Evolutionary conservation across 208 protist genomes (phyloP).

Genomic region (Crithidia mellificae): DNA sequence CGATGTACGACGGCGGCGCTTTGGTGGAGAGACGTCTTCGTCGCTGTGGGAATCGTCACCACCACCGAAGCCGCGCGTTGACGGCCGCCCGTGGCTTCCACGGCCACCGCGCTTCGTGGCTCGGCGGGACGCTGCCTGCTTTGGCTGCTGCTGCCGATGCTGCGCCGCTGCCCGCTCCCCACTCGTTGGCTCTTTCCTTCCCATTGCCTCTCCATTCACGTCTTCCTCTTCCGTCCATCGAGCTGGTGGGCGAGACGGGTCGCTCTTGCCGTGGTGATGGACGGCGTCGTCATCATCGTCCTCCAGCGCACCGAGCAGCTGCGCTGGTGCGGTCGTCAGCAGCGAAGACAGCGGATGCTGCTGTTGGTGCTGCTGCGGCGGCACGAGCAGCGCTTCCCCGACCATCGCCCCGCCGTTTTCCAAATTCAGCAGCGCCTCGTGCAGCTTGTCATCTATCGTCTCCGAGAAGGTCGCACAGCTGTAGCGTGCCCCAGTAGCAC

Average conservation of each 20-base stretch:
- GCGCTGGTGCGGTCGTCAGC: background rate
- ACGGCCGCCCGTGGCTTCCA: background rate
- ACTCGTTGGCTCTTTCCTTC: background rate
- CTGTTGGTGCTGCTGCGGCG: too few relatives aligned
- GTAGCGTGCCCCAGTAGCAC: background rate
- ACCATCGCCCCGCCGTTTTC: conserved; percentile 35
- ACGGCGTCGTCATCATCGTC: conserved; percentile 7
- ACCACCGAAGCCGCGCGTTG: too few relatives aligned
- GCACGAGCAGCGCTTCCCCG: conserved; percentile 20
- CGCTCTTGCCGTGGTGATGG: background rate
- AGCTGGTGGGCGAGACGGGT: too few relatives aligned
- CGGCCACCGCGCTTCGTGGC: conserved; percentile 1
- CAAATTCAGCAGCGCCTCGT: conserved; percentile 56
- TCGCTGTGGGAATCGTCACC: background rate
- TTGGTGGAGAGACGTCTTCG: background rate
- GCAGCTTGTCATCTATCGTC: conserved; percentile 66
- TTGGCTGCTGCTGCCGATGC: background rate
- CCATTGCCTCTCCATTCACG: background rate
- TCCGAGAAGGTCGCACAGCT: conserved; percentile 45
- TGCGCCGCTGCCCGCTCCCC: background rate
- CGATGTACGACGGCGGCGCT: background rate
- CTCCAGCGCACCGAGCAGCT: conserved; percentile 14
- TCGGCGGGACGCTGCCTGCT: background rate
- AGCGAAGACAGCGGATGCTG: too few relatives aligned
- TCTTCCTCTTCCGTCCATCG: background rate